phyloP scores from a whole-genome alignment of 768 basidiomycete species.

The Mycena galopus region DNA sequence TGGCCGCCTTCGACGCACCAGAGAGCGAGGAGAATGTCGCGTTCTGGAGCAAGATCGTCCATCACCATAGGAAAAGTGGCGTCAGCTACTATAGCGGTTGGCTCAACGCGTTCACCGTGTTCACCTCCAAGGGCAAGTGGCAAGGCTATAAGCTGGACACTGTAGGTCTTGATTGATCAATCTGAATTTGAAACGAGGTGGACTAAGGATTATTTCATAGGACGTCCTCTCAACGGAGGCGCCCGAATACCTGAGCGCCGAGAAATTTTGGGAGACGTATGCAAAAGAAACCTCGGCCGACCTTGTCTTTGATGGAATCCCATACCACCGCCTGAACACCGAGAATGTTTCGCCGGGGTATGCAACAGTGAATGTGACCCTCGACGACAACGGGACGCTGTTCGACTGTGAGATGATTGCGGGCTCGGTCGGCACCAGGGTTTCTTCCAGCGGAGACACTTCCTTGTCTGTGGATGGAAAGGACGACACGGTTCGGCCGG shows the following conservation, averaged over 20 bases:
- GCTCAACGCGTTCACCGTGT: background rate
- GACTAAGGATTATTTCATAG: background rate
- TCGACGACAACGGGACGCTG: background rate
- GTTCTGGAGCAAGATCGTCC: background rate
- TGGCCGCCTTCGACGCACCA: slow-evolving; percentile 28
- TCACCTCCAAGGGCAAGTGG: background rate
- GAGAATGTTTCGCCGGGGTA: background rate
- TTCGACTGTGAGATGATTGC: background rate
- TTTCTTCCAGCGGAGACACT: background rate
- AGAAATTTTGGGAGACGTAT: background rate
- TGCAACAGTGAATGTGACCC: background rate
- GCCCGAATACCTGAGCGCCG: background rate
- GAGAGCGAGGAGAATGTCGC: background rate
- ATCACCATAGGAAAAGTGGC: background rate
- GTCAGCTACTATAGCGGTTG: background rate
- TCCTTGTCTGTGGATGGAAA: background rate
- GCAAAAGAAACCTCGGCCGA: background rate
- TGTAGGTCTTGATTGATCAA: background rate
- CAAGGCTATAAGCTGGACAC: background rate
- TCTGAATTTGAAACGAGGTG: no score
- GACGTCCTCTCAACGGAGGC: background rate
- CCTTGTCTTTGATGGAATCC: background rate
- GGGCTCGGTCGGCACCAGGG: background rate
- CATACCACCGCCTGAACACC: background rate
- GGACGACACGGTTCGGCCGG: background rate